phyloP scores from a whole-genome alignment of 805 yeast species.

The Candida easanensis region DNA sequence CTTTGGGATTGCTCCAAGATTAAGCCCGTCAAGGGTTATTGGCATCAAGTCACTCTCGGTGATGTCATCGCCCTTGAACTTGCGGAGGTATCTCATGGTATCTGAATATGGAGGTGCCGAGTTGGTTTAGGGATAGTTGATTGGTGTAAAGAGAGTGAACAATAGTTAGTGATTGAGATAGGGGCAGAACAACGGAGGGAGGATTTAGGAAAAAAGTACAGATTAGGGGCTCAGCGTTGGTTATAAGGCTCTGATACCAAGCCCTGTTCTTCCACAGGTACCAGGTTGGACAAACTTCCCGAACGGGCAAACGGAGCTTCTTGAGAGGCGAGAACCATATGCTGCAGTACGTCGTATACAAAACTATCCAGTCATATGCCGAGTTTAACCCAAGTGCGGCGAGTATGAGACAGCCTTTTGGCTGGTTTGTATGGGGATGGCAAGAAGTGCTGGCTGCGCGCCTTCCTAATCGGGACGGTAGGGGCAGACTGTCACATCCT shows the following conservation, averaged over 20 bases:
- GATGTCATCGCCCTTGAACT: conserved; percentile 22
- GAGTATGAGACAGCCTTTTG: too few relatives aligned
- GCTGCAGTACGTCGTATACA: too few relatives aligned
- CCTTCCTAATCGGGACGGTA: background rate
- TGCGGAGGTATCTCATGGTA: conserved; percentile 20
- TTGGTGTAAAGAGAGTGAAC: background rate
- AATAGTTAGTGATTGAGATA: background rate
- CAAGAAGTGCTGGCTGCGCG: background rate
- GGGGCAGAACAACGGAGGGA: background rate
- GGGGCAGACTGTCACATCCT: background rate
- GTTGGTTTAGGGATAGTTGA: too few relatives aligned
- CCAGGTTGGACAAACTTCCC: background rate
- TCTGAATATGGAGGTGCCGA: too few relatives aligned
- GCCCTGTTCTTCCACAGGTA: background rate
- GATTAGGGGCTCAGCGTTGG: background rate
- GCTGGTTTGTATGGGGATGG: background rate
- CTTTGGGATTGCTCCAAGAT: conserved; percentile 14
- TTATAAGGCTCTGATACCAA: background rate
- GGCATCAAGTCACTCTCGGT: conserved; percentile 17
- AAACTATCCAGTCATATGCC: background rate
- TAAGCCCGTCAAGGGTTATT: background rate
- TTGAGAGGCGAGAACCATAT: background rate
- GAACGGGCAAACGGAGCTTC: background rate
- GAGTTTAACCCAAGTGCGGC: too few relatives aligned
- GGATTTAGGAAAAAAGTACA: background rate